Evolutionary conservation across 2,329 filamentous ascomycete genomes (phyloP).

Genomic region (Colletotrichum euphorbiae): DNA sequence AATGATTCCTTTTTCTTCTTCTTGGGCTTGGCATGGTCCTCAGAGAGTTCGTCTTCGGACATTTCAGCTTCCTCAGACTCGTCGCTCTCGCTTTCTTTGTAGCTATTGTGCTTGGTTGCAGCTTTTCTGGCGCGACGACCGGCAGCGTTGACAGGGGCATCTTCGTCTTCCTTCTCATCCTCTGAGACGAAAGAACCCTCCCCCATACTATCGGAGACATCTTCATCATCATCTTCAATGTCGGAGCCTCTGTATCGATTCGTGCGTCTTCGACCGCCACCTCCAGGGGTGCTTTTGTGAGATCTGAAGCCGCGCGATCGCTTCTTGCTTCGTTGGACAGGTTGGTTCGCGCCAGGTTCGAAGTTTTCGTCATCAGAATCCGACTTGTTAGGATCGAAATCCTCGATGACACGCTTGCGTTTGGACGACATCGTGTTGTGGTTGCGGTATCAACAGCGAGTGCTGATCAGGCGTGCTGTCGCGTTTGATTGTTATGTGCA

Average conservation of each 20-base stretch:
- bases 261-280: constrained; percentile 49
- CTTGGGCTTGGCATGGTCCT: constrained; percentile 43
- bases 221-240: constrained; percentile 71
- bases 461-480: constrained; percentile 13
- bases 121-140: constrained; percentile 62
- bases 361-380: constrained; percentile 76
- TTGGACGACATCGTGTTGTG: constrained; percentile 58
- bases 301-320: constrained; percentile 47
- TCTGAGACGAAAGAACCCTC: constrained; percentile 62
- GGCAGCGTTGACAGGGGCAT: constrained; percentile 57
- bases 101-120: constrained; percentile 58
- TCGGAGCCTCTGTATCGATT: constrained; percentile 69
- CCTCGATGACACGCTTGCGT: constrained; percentile 68
- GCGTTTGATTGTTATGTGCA: constrained; percentile 30
- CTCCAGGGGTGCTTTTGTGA: constrained; percentile 53
- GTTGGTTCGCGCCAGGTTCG: constrained; percentile 61
- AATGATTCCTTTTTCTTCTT: constrained; percentile 44
- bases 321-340: constrained; percentile 54
- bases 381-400: constrained; percentile 75
- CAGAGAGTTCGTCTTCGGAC: constrained; percentile 43
- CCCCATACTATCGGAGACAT: constrained; percentile 64
- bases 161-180: constrained; percentile 53
- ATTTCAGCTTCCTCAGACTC: constrained; percentile 48
- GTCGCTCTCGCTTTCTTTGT: constrained; percentile 60
- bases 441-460: not conserved